Evolutionary conservation across 345 rosid genomes (phyloP), one percentile per base, ranked within the genome.

Genomic region (Anastatica hierochuntica): DNA sequence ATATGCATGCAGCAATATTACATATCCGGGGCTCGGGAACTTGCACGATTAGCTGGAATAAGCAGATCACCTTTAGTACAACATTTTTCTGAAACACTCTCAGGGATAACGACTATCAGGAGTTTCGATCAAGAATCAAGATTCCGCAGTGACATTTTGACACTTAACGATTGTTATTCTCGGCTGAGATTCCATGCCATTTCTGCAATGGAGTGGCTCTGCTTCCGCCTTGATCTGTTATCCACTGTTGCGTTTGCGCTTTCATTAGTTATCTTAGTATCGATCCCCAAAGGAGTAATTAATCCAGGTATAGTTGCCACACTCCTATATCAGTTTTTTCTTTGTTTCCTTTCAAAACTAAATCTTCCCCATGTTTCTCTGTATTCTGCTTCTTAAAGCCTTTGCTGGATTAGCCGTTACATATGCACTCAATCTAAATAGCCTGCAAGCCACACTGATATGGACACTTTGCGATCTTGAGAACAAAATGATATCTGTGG

Each of bases 121-220:
- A 78, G 89, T 62, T 90, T 87, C 61, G 70, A 74, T 67, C 79
- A 80, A 60, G 84, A 81, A 71, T 69, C 77, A 35, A 74, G 79
- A 26, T 90, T 90, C 72, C 60, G 74, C 53, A 45, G 14, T 30
- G 79, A 69, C 55, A 74, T 64, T 58, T 63, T 74, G 58, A 58
- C 63, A 53, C 69, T 73, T 11, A 49, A 44, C 15, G 73, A 59
- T 29, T 17, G 59, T 31, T 68, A 48, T 49, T 20, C 96, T 41
- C 72, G 87, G 3, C 43, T 84, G 8, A 72, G 72, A 34, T 84
- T 90, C 79, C 89, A 87, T 63, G 70, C 82, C 72, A 68, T 64
- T 16, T 77, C 80, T 48, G 74, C 95, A 13, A 87, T 82, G 89
- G 96, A 87, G 65, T 90, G 98, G 96, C 68, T 90, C 41, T 73